Evolutionary conservation across 2,329 filamentous ascomycete genomes (phyloP).

Genomic region (Talaromyces rugulosus): DNA sequence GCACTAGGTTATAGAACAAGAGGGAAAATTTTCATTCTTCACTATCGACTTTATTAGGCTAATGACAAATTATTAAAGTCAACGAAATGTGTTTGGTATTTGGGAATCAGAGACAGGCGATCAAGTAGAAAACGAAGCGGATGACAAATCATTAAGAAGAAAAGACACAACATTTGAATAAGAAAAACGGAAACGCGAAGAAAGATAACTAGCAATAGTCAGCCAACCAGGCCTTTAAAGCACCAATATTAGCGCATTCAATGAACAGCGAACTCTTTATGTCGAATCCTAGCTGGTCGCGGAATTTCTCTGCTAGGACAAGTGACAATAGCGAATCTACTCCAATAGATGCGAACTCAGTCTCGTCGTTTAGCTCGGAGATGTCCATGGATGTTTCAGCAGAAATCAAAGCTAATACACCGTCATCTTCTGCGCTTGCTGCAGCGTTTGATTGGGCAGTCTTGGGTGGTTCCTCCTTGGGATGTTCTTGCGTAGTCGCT

Average conservation of each 20-base stretch:
- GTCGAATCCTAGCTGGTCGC: constrained; percentile 24
- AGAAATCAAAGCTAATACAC: not conserved
- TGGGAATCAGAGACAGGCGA: not conserved
- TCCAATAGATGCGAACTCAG: constrained; percentile 21
- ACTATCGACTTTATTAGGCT: not conserved
- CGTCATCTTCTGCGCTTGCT: not conserved
- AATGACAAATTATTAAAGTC: not conserved
- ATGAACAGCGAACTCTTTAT: constrained; percentile 13
- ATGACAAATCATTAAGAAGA: not conserved
- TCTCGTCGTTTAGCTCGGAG: constrained; percentile 3
- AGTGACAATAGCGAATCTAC: constrained; percentile 32
- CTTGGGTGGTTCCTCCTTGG: not conserved
- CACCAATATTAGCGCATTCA: not conserved
- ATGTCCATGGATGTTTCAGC: not conserved
- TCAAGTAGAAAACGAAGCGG: not conserved
- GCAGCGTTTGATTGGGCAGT: not conserved
- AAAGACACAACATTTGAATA: not conserved
- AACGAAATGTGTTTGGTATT: not conserved
- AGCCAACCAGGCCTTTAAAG: not conserved
- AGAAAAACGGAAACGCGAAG: not conserved
- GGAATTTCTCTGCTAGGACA: constrained; percentile 24
- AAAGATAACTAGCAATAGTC: not conserved
- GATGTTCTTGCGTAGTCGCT: not conserved
- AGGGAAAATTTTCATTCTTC: not conserved
- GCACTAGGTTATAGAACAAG: not conserved